Base-by-base conservation (phyloP, 495 filamentous ascomycete species). In the Hypoxylon trugodes region DNA sequence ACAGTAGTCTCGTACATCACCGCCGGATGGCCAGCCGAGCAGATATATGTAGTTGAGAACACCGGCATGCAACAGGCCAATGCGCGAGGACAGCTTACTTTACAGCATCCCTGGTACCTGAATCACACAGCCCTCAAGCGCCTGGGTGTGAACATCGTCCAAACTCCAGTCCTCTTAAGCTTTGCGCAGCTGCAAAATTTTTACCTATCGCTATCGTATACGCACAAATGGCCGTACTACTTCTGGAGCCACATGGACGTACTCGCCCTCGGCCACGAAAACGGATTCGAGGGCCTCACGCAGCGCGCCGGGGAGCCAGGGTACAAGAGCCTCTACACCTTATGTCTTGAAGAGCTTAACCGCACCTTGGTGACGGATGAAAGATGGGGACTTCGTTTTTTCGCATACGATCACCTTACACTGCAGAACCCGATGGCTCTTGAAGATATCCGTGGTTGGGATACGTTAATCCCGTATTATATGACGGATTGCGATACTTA, bases 171-270 rank as follows among this genome's bases (percentile, higher is more conserved):
- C 2, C 77, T 88, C 13, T 70, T 88, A 28, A 83, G 65, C 36
- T 89, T 88, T 45, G 80, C 86, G 9, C 86, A 89, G 54, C 72
- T 88, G 21, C 86, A 88, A 58, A 88, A 88, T 67, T 88, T 85
- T 69, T 86, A 79, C 63, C 76, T 86, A 22, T 65, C 70, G n/a
- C 60, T 57, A 19, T 73, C 66, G 28, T 75, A 75, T 10, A 65
- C 78, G 1, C 71, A 78, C 9, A 53, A 71, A 7, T 86, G 81
- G 82, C 69, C 75, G n/a, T 73, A 79, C 65, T 86, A 80, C 65
- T 85, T 82, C 71, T 85, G 82, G 82, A 73, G 71, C 41, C 81
- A 84, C 51, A 81, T 84, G 81, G 83, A 86, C 58, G 75, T 82
- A 7, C 75, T 80, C 0, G 79, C 73, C 2, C 68, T 84, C 2